Conservation (phyloP, 805 yeast genomes). For the Candida stauntonica region DNA sequence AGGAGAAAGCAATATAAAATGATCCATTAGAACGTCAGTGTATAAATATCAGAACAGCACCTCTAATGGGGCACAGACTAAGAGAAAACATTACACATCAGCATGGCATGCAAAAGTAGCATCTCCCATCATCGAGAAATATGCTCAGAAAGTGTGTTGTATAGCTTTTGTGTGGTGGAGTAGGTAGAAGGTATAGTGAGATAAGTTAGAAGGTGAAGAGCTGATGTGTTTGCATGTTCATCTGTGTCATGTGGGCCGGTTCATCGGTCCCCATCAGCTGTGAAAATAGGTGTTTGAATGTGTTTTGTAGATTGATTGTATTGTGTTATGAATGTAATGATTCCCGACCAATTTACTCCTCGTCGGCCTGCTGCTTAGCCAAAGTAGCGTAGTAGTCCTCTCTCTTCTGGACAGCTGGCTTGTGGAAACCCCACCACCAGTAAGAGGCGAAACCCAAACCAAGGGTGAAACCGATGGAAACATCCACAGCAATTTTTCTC, state of each 20-base stretch:
- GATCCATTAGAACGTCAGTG: constrained; percentile 10
- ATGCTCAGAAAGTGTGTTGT: no score
- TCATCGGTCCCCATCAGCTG: background rate
- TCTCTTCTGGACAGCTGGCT: constrained; percentile 64
- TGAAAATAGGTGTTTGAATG: constrained; percentile 1
- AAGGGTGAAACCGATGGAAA: constrained; percentile 59
- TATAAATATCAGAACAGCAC: constrained; percentile 6
- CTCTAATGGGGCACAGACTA: no score
- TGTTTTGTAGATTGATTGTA: constrained; percentile 1
- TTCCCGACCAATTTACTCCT: constrained; percentile 5
- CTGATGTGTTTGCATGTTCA: no score
- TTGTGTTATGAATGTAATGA: background rate
- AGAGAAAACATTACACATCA: no score
- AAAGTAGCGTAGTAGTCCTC: constrained; percentile 65
- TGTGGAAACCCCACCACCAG: constrained; percentile 90
- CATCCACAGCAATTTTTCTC: constrained; percentile 76
- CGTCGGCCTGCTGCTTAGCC: constrained; percentile 24
- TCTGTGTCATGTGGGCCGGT: no score
- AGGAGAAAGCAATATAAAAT: no score
- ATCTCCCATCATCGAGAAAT: no score
- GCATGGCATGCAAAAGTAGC: no score
- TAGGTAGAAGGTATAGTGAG: no score
- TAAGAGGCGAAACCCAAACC: constrained; percentile 62
- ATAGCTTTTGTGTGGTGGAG: no score
- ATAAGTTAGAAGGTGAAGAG: no score